These are phyloP conservation scores for Sporormia fimetaria DNA, from an alignment of 495 filamentous ascomycete species.

Conservation along the genomic window DNA sequence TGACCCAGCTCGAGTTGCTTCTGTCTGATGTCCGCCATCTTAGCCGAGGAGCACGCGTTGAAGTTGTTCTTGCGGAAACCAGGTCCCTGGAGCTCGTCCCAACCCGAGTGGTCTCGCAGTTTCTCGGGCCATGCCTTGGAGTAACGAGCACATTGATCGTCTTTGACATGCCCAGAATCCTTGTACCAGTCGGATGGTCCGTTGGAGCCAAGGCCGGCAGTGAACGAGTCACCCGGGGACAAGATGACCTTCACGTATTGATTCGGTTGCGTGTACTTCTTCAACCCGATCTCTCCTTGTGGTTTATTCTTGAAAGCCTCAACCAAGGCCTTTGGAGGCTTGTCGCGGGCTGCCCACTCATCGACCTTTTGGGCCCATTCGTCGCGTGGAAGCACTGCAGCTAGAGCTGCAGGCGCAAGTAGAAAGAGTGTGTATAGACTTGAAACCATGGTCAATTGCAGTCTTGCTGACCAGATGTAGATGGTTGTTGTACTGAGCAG, in stretches of 20 bases:
- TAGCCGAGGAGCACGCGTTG: constrained; percentile 4
- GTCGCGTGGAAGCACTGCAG: not conserved
- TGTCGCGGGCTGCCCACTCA: not conserved
- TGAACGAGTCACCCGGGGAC: constrained; percentile 2
- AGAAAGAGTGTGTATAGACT: too few species aligned
- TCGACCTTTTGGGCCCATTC: not conserved
- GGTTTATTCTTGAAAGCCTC: not conserved
- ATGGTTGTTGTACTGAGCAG: too few species aligned
- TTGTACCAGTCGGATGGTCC: not conserved
- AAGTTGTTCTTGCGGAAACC: constrained; percentile 3
- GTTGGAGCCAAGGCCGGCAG: constrained; percentile 4
- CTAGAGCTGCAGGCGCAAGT: not conserved
- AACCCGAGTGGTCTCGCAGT: constrained; percentile 1
- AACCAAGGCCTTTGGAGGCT: not conserved
- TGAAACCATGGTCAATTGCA: too few species aligned
- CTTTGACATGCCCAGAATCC: not conserved
- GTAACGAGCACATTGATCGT: not conserved
- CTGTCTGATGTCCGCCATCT: not conserved
- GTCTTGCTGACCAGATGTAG: too few species aligned
- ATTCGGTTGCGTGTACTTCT: not conserved
- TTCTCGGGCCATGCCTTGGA: constrained; percentile 1
- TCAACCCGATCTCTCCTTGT: not conserved
- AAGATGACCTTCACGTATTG: not conserved
- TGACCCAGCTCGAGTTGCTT: not conserved
- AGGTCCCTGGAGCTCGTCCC: constrained; percentile 1